A percentile compares a stretch with the other conserved stretches of the same genome.
phyloP scores from a whole-genome alignment of 257 asterid species.

The Perilla frutescens region DNA sequence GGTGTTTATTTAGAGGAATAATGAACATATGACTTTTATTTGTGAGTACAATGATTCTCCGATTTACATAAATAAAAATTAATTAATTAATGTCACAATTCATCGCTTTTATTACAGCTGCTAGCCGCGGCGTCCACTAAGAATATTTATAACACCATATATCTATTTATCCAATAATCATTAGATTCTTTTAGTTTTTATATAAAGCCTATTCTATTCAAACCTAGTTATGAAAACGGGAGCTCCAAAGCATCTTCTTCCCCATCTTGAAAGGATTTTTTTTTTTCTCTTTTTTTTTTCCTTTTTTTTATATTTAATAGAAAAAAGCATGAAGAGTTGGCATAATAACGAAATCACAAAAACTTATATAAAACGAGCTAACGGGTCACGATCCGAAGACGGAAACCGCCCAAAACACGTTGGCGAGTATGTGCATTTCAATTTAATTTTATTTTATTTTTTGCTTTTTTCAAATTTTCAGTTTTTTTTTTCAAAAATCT shows the following conservation, averaged over 20 bases:
- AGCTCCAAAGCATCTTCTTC: not conserved
- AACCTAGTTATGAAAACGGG: conserved; percentile 1
- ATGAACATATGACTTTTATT: conserved; percentile 7
- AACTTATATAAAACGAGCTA: too few species aligned
- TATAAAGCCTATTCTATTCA: not conserved
- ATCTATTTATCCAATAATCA: not conserved
- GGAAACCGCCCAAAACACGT: too few species aligned
- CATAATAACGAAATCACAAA: too few species aligned
- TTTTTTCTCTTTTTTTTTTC: not conserved
- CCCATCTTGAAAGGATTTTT: not conserved
- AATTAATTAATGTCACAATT: not conserved
- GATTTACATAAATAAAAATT: not conserved
- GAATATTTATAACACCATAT: not conserved
- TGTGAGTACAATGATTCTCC: conserved; percentile 36
- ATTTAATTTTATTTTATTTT: too few species aligned
- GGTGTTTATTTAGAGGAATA: conserved; percentile 26
- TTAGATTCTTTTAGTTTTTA: conserved; percentile 5
- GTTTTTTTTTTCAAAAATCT: too few species aligned
- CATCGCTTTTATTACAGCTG: conserved; percentile 23
- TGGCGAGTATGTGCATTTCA: too few species aligned
- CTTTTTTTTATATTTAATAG: too few species aligned
- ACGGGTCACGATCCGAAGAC: too few species aligned
- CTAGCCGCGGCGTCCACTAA: conserved; percentile 47
- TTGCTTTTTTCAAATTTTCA: too few species aligned
- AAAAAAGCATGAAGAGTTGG: too few species aligned